These are phyloP conservation scores for Salvia splendens DNA, from an alignment of 257 asterid species.

Conservation along the genomic window DNA sequence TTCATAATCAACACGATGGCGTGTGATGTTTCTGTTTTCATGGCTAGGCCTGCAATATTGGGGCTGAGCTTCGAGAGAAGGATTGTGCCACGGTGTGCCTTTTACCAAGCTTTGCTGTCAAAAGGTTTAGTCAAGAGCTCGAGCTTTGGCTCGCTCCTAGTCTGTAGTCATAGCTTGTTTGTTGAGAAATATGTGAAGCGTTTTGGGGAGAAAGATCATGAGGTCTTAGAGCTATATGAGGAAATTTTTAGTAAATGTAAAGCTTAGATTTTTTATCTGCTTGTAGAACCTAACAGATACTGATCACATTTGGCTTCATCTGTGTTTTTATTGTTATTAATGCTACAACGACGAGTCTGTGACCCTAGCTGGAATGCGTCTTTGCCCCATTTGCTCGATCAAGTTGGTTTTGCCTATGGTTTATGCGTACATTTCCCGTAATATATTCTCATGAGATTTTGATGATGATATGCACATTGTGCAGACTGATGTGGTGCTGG, in stretches of 20 bases:
- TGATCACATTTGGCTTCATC: neutral
- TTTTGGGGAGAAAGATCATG: slow-evolving; percentile 31
- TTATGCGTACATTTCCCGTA: neutral
- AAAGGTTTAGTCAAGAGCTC: slow-evolving; percentile 29
- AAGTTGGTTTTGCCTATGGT: neutral
- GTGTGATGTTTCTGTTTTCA: slow-evolving; percentile 2
- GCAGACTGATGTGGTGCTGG: too few relatives aligned
- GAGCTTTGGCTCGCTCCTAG: slow-evolving; percentile 6
- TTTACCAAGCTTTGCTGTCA: slow-evolving; percentile 24
- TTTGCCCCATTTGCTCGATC: too few relatives aligned
- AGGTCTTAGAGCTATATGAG: slow-evolving; percentile 24
- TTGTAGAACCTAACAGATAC: neutral
- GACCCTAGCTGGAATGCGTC: too few relatives aligned
- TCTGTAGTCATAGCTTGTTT: slow-evolving; percentile 2
- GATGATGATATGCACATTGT: too few relatives aligned
- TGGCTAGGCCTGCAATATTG: slow-evolving; percentile 4
- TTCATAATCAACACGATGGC: slow-evolving; percentile 30
- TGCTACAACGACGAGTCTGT: too few relatives aligned
- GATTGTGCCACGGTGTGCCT: slow-evolving; percentile 37
- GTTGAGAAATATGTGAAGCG: slow-evolving; percentile 18
- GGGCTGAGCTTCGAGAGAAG: slow-evolving; percentile 31
- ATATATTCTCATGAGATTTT: too few relatives aligned
- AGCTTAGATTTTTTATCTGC: neutral
- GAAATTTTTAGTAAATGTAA: slow-evolving; percentile 1
- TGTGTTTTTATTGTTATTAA: too few relatives aligned